Evolutionary conservation across 2,329 filamentous ascomycete genomes (phyloP).

Genomic region (Monilinia polystroma): DNA sequence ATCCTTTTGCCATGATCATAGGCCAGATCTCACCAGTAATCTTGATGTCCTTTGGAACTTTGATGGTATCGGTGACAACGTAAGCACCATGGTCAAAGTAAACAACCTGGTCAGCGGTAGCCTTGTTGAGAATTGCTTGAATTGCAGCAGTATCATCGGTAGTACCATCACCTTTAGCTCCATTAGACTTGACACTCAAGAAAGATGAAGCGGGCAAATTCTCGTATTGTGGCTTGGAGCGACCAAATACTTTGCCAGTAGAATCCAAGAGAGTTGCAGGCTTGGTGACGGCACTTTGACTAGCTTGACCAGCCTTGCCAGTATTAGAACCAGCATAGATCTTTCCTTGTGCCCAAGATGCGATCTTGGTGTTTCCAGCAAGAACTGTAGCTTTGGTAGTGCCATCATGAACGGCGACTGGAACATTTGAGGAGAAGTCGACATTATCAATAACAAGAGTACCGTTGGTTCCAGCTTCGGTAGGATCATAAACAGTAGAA

Average conservation of each 20-base stretch:
- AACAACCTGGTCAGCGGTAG: constrained; percentile 62
- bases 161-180: constrained; percentile 82
- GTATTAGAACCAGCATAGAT: constrained; percentile 54
- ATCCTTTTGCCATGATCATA: constrained; percentile 83
- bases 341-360: constrained; percentile 77
- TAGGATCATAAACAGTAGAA: constrained; percentile 67
- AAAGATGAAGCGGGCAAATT: constrained; percentile 66
- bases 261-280: constrained; percentile 63
- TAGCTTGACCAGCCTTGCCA: constrained; percentile 58
- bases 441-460: constrained; percentile 87
- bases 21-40: constrained; percentile 93
- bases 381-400: constrained; percentile 61
- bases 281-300: constrained; percentile 55
- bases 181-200: constrained; percentile 76
- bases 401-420: constrained; percentile 62
- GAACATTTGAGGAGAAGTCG: constrained; percentile 68
- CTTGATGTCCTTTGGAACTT: constrained; percentile 74
- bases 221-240: constrained; percentile 87
- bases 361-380: constrained; percentile 65
- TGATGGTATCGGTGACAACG: constrained; percentile 66
- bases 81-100: constrained; percentile 72
- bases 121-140: constrained; percentile 71
- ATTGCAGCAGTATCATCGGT: constrained; percentile 87
- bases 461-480: constrained; percentile 67
- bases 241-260: constrained; percentile 71